Evolutionary conservation across 768 basidiomycete genomes (phyloP).

Genomic region (Tulasnella sp.): DNA sequence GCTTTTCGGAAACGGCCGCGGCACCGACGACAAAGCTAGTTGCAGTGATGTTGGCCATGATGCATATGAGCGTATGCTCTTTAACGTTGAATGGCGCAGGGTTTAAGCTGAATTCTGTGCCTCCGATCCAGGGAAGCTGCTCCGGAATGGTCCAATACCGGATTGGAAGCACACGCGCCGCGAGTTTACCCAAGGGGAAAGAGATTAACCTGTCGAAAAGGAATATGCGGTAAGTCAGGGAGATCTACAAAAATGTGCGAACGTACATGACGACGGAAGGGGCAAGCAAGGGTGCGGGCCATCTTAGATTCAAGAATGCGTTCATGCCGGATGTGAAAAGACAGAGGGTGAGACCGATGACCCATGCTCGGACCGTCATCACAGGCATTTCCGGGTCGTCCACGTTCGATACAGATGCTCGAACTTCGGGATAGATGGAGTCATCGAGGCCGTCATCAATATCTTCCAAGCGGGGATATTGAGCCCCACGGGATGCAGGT

Average conservation of each 20-base stretch:
- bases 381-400: slow-evolving; percentile 98
- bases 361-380: slow-evolving; percentile 85
- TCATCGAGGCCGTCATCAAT: slow-evolving; percentile 42
- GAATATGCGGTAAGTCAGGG: slow-evolving; percentile 17
- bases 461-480: background rate
- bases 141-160: slow-evolving; percentile 42
- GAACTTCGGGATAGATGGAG: slow-evolving; percentile 91
- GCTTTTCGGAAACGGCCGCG: slow-evolving; percentile 70
- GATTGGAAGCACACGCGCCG: slow-evolving; percentile 78
- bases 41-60: slow-evolving; percentile 66
- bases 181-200: slow-evolving; percentile 86
- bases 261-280: slow-evolving; percentile 60
- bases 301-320: slow-evolving; percentile 90
- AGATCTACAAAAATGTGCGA: slow-evolving; percentile 38
- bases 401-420: slow-evolving; percentile 91
- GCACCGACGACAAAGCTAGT: slow-evolving; percentile 64
- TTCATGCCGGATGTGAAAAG: slow-evolving; percentile 63
- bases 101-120: slow-evolving; percentile 66
- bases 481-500: background rate
- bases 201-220: slow-evolving; percentile 49
- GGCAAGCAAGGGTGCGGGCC: slow-evolving; percentile 71
- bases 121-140: slow-evolving; percentile 30
- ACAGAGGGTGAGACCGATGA: slow-evolving; percentile 45
- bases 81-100: slow-evolving; percentile 98
- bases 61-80: slow-evolving; percentile 80